Evolutionary conservation across 1,139 yeast genomes (phyloP).

Genomic region (Casaregolazyma lundiana): DNA sequence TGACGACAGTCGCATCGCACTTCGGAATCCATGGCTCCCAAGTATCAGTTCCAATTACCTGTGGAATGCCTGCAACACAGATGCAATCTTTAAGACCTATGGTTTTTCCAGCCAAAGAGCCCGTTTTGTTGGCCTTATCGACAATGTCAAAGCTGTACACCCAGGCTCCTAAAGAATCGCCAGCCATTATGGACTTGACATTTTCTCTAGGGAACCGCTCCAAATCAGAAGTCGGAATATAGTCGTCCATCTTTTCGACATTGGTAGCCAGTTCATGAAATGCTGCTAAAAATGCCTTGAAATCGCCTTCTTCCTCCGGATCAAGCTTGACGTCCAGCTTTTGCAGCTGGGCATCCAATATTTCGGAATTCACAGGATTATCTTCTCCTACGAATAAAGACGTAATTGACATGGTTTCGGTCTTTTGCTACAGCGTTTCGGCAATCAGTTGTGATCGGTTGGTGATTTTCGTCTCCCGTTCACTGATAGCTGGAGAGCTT

Average conservation of each 20-base stretch:
- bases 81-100: conserved; percentile 37
- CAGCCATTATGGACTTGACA: conserved; percentile 22
- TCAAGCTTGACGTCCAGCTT: conserved; percentile 1
- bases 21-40: conserved; percentile 33
- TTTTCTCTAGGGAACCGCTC: conserved; percentile 34
- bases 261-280: conserved; percentile 35
- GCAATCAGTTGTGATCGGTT: too few species aligned
- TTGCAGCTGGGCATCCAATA: conserved; percentile 1
- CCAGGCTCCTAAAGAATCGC: conserved; percentile 36
- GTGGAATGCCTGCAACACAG: conserved; percentile 36
- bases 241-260: conserved; percentile 32
- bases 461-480: too few species aligned
- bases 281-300: conserved; percentile 32
- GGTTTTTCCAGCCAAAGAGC: conserved; percentile 31
- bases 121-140: conserved; percentile 30
- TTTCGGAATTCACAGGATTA: conserved; percentile 3
- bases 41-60: conserved; percentile 36
- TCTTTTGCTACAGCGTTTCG: too few species aligned
- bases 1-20: conserved; percentile 37
- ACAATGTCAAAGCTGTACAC: conserved; percentile 35
- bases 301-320: conserved; percentile 32
- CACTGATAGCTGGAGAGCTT: too few species aligned
- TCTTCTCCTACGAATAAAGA: conserved; percentile 5
- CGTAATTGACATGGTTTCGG: conserved; percentile 6
- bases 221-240: conserved; percentile 29